Base-by-base conservation (phyloP, 2,329 filamentous ascomycete genomes). In the Xylariaceae sp. region DNA sequence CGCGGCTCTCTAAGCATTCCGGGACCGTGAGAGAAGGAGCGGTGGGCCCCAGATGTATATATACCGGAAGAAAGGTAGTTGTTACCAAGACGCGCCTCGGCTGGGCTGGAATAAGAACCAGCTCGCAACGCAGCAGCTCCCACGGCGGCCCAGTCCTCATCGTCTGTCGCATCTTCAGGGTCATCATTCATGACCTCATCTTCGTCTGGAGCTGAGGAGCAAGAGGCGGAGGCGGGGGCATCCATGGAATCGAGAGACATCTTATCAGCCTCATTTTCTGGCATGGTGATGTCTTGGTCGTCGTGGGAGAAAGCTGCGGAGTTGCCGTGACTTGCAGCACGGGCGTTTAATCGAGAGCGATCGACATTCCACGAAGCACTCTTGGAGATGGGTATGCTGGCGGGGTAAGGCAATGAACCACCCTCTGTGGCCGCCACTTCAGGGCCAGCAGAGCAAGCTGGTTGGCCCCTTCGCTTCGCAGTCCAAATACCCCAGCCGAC, bases 401-500 rank as follows among this genome's bases (percentile, higher is more conserved):
- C 61, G 35, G 68, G 64, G 53, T 71, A 72, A 19, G 66, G 67
- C 24, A 64, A 64, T 41, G 61, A 62, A 57, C 52, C 63, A 64
- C 56, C 64, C 62, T 60, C 62, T 59, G 49, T 52, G 55, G 69
- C 61, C 62, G 71, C 61, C 52, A 61, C 56, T 53, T 64, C 59
- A 62, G 70, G 59, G 54, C 61, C 47, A 33, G 58, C 50, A 45
- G 69, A 62, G 49, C 73, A 70, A 47, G 69, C 55, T 33, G 76
- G 69, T 47, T 87, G 78, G 41, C 83, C 87, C 55, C 81, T 81
- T 61, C 80, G 76, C 60, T 82, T 82, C 47, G 90, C 93, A 64
- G 94, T 87, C 91, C 91, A 98, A 52, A 89, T 82, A 45, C 93
- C 93, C 91, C 91, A 97, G 59, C 91, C 91, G 44, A 96, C 89